phyloP scores from a whole-genome alignment of 2,329 filamentous ascomycete species.

The Beauveria varroae region DNA sequence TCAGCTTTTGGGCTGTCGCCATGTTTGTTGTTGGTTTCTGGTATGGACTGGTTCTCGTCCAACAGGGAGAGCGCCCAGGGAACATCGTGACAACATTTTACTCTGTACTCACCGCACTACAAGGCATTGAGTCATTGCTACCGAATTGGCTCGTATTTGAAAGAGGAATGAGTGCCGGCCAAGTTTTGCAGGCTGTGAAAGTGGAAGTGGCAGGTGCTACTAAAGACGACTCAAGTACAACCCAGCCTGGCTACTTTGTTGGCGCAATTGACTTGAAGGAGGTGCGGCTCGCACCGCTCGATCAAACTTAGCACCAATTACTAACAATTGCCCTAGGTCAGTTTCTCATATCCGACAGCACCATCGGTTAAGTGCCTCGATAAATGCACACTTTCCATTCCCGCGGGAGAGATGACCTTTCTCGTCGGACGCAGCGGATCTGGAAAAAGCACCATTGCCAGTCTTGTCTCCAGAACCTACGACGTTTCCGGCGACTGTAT shows the following conservation, averaged over 20 bases:
- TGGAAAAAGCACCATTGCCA: constrained; percentile 83
- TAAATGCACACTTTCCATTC: constrained; percentile 60
- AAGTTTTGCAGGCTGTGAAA: constrained; percentile 47
- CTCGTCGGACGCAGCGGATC: constrained; percentile 82
- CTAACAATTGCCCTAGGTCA: constrained; percentile 47
- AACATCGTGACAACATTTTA: constrained; percentile 80
- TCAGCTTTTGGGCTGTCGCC: constrained; percentile 64
- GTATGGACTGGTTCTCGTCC: constrained; percentile 69
- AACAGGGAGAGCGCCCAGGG: constrained; percentile 51
- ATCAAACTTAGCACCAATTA: not conserved
- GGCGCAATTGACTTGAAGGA: constrained; percentile 64
- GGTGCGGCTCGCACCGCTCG: constrained; percentile 37
- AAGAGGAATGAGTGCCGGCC: constrained; percentile 70
- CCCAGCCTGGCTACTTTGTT: constrained; percentile 37
- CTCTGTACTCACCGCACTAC: constrained; percentile 66
- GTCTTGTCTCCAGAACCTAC: constrained; percentile 74
- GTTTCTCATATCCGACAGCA: constrained; percentile 73
- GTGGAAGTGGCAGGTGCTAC: constrained; percentile 16
- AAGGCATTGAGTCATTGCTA: constrained; percentile 65
- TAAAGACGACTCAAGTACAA: not conserved
- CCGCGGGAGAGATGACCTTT: constrained; percentile 66
- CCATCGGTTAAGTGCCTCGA: constrained; percentile 52
- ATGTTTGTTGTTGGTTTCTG: constrained; percentile 89
- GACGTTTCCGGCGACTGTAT: constrained; percentile 57
- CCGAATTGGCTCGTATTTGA: constrained; percentile 71